phyloP scores from a whole-genome alignment of 805 yeast species.

The Wickerhamomyces queroliae region DNA sequence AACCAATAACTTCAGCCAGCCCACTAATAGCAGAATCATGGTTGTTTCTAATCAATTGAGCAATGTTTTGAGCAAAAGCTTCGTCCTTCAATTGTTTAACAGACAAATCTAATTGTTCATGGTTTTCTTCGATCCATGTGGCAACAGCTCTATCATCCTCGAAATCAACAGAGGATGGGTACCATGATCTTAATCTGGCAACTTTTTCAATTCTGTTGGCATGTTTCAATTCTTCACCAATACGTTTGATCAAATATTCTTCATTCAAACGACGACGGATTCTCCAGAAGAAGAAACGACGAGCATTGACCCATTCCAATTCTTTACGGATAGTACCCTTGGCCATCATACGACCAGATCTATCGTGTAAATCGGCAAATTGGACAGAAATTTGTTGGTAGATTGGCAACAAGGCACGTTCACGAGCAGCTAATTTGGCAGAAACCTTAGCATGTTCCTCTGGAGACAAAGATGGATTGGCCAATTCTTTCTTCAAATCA shows the following conservation, averaged over 20 bases:
- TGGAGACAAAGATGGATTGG: conserved; percentile 44
- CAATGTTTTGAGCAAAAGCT: conserved; percentile 57
- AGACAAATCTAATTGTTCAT: conserved; percentile 50
- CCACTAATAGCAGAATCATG: conserved; percentile 49
- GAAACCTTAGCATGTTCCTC: conserved; percentile 66
- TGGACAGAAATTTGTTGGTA: conserved; percentile 91
- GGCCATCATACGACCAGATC: conserved; percentile 95
- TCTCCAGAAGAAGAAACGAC: conserved; percentile 99
- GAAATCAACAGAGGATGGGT: conserved; percentile 61
- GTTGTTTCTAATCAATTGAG: conserved; percentile 51
- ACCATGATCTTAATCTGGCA: conserved; percentile 85
- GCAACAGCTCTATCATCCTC: conserved; percentile 77
- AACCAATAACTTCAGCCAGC: conserved; percentile 45
- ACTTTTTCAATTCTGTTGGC: conserved; percentile 73
- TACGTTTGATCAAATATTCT: conserved; percentile 75
- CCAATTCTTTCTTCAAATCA: conserved; percentile 55
- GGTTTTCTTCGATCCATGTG: conserved; percentile 80
- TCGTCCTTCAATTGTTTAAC: conserved; percentile 64
- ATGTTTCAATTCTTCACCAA: conserved; percentile 55
- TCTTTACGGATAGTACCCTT: conserved; percentile 88
- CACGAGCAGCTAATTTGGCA: conserved; percentile 70
- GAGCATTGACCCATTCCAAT: conserved; percentile 77
- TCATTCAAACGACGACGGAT: conserved; percentile 92
- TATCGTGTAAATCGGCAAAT: conserved; percentile 96
- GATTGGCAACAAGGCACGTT: conserved; percentile 73